These are phyloP conservation scores for Flueggea neowawraea DNA, from an alignment of 441 rosid species.

Conservation along the genomic window DNA sequence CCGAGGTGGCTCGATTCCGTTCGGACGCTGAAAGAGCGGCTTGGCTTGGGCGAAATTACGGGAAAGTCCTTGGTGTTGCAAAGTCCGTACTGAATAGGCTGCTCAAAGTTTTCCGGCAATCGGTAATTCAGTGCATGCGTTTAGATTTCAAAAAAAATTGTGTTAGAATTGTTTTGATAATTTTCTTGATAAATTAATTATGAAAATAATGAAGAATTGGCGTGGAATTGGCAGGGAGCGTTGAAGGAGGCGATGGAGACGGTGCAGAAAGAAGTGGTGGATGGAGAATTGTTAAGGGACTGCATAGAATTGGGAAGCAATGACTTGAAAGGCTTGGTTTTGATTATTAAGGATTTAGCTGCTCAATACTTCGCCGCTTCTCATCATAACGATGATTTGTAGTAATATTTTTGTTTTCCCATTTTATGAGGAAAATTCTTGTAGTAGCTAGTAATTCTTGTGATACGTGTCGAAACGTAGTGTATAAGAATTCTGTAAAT, in stretches of 20 bases:
- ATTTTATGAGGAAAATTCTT: too few species aligned
- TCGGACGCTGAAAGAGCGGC: slow-evolving; percentile 47
- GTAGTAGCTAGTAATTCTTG: too few species aligned
- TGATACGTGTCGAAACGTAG: too few species aligned
- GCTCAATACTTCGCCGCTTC: slow-evolving; percentile 33
- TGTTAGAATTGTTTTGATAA: not conserved
- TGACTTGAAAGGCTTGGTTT: slow-evolving; percentile 65
- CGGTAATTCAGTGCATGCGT: slow-evolving; percentile 32
- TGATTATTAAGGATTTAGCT: slow-evolving; percentile 48
- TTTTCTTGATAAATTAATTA: not conserved
- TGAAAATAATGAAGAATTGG: not conserved
- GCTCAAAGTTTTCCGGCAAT: slow-evolving; percentile 38
- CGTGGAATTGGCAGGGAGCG: slow-evolving; percentile 42
- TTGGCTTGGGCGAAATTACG: slow-evolving; percentile 50
- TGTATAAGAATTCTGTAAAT: too few species aligned
- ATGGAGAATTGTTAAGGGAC: slow-evolving; percentile 63
- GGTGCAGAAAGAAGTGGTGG: slow-evolving; percentile 53
- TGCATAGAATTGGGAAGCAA: slow-evolving; percentile 61
- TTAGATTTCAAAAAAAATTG: not conserved
- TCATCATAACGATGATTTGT: not conserved
- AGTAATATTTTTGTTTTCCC: too few species aligned
- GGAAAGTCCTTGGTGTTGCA: slow-evolving; percentile 36
- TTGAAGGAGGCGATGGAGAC: slow-evolving; percentile 57
- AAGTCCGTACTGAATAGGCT: slow-evolving; percentile 42
- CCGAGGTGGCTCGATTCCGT: slow-evolving; percentile 39